Evolutionary conservation across 1,139 yeast genomes (phyloP).

Genomic region (Pichia sp.): DNA sequence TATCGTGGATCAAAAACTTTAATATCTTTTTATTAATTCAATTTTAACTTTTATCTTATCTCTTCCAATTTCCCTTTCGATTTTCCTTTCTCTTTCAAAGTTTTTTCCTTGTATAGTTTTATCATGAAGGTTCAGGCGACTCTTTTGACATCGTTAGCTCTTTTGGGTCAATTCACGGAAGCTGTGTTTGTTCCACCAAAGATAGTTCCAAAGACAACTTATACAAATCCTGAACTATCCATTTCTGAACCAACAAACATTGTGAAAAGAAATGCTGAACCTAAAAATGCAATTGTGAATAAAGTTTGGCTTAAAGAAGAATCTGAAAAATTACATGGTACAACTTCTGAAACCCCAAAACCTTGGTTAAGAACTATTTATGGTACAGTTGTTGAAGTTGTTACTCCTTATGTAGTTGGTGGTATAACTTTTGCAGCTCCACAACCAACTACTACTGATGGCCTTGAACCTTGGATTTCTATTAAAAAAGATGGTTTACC

Average conservation of each 20-base stretch:
- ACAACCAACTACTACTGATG: conserved; percentile 61
- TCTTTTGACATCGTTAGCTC: no score
- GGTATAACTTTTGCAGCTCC: conserved; percentile 76
- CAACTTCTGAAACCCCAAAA: conserved; percentile 35
- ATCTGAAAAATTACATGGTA: conserved; percentile 29
- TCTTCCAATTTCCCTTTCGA: no score
- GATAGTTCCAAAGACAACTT: conserved; percentile 3
- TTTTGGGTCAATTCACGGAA: neutral
- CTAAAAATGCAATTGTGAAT: conserved; percentile 36
- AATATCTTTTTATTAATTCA: no score
- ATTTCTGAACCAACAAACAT: conserved; percentile 5
- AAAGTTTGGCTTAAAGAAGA: conserved; percentile 38
- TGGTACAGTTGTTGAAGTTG: conserved; percentile 50
- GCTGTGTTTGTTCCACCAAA: no score
- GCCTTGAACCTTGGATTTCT: conserved; percentile 77
- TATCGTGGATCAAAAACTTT: no score
- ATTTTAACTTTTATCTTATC: no score
- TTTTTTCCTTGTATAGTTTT: no score
- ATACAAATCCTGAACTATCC: neutral
- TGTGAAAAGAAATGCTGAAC: conserved; percentile 29
- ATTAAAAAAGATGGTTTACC: conserved; percentile 76
- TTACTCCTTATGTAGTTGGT: conserved; percentile 73
- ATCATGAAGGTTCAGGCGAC: no score
- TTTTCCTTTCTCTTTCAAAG: no score
- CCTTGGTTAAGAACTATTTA: conserved; percentile 77